Percentiles rank a stretch among this genome's conserved stretches.
Evolutionary conservation across 192 early-diverging fungal genomes (phyloP).

Genomic region (Podila verticillata): DNA sequence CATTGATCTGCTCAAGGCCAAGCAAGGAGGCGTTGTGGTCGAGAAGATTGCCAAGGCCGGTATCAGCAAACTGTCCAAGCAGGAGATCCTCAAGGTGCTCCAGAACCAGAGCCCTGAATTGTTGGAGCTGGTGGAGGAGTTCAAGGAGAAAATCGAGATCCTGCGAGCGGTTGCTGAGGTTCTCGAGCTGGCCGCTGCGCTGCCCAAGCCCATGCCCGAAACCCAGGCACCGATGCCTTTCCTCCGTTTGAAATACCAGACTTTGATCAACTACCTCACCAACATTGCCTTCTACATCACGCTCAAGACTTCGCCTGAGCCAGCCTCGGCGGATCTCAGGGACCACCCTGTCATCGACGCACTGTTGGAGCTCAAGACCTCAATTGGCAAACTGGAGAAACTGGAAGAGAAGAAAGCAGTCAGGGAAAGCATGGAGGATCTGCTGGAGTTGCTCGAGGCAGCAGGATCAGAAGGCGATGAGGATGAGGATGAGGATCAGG

Average conservation of each 20-base stretch:
- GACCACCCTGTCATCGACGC: constrained; percentile 88
- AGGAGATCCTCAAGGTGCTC: constrained; percentile 71
- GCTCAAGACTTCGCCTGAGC: constrained; percentile 65
- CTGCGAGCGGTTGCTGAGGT: constrained; percentile 49
- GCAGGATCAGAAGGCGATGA: constrained; percentile 50
- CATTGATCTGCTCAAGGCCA: constrained; percentile 56
- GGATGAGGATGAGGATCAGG: constrained; percentile 20
- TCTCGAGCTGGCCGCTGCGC: constrained; percentile 15
- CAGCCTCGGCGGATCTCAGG: constrained; percentile 60
- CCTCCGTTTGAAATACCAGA: constrained; percentile 53
- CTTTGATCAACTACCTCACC: constrained; percentile 80
- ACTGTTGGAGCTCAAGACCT: constrained; percentile 75
- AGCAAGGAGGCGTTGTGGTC: constrained; percentile 40
- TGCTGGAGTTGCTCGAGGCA: constrained; percentile 57
- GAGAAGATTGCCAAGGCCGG: constrained; percentile 53
- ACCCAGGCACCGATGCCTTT: constrained; percentile 47
- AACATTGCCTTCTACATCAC: constrained; percentile 92
- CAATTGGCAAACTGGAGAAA: constrained; percentile 76
- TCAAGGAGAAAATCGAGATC: constrained; percentile 55
- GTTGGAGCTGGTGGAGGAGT: constrained; percentile 71
- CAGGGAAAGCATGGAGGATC: constrained; percentile 57
- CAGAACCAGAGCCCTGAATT: constrained; percentile 81
- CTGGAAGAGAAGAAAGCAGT: constrained; percentile 64
- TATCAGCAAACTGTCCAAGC: constrained; percentile 60
- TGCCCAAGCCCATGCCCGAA: constrained; percentile 28